Base-by-base conservation (phyloP, 306 rosid genomes). In the Benincasa hispida region DNA sequence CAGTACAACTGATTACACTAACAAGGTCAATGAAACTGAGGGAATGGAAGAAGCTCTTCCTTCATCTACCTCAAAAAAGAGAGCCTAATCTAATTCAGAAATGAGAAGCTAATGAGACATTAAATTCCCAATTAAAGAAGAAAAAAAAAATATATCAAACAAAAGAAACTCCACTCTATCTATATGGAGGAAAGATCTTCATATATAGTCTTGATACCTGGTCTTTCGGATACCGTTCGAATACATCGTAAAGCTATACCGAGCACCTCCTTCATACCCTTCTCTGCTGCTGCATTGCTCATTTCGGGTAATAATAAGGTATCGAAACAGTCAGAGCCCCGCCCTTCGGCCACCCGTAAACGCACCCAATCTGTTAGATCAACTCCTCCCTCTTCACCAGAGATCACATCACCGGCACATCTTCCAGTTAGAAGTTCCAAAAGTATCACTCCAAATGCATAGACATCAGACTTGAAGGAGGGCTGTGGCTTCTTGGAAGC, bases 141-240 rank as follows among this genome's bases (percentile, higher is more conserved):
- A 68, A 42, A 30, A 78, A 39, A 61, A 84, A 63, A 32, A 4
- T 42, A 73, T 72, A 85, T 76, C 83, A 77, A 60, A 68, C 45
- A 73, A 81, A 82, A 80, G 76, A 84, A 76, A 85, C 41, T 74
- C 68, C 50, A 35, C 63, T 66, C 73, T 66, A 72, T 63, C 90
- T 95, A 95, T 82, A 95, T 84, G 54, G 98, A 92, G 41, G 99
- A 95, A 77, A 95, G 93, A 79, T 95, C 99, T 80, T 95, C 99
- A 75, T 95, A 95, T 79, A 92, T 86, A 48, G 92, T 92, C 87
- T 90, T 95, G 86, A 92, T 95, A 37, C 98, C 98, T 60, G 97
- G 97, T 78, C 99, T 87, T 81, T 92, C 98, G 0, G 96, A 91
- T 42, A 92, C 88, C 0, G 93, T 86, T 17, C 99, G 75, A 61